Conservation (phyloP, 2,329 filamentous ascomycete genomes). For the Fusarium sp. region DNA sequence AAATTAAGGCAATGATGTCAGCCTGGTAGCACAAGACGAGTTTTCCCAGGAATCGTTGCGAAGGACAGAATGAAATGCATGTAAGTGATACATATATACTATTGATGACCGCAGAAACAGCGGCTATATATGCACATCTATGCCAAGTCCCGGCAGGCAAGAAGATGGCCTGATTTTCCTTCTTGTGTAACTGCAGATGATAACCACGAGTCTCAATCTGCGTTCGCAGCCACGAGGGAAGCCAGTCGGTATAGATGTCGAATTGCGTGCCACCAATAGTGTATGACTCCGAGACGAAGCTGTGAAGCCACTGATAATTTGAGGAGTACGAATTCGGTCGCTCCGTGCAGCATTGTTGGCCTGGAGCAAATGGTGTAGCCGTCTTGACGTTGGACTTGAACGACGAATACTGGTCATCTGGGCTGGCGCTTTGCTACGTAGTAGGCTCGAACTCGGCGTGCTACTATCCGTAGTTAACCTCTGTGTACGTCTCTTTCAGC, state of each 20-base stretch:
- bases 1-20: neutral
- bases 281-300: neutral
- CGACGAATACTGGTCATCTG: neutral
- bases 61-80: neutral
- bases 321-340: too few relatives aligned
- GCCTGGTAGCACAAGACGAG: neutral
- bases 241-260: neutral
- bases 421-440: too few relatives aligned
- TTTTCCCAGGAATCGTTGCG: neutral
- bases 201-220: neutral
- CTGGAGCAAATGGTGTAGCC: accelerated
- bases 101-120: neutral
- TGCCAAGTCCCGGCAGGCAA: neutral
- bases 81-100: neutral
- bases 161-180: neutral
- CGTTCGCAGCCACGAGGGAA: neutral
- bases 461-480: neutral
- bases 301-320: too few relatives aligned
- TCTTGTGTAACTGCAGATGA: neutral
- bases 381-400: neutral
- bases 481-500: neutral
- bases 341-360: neutral
- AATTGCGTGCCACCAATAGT: too few relatives aligned
- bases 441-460: neutral
- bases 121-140: neutral